Conservation (phyloP, 768 basidiomycete genomes). For the Leccinum subtestaceum region DNA sequence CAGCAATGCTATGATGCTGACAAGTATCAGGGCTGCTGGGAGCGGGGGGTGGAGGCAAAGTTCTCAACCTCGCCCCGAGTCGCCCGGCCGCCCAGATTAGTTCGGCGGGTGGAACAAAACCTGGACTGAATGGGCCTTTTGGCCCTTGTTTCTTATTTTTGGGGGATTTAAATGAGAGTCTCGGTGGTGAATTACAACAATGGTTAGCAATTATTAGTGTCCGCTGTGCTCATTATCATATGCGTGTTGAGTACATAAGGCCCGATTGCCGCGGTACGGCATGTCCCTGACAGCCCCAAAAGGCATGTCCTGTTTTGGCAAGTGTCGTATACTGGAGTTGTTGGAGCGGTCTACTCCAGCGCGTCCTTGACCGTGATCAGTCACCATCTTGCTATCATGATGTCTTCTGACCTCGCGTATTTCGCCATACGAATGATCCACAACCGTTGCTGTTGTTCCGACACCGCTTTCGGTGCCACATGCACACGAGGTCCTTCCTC, state of each 20-base stretch:
- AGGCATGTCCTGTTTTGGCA: constrained; percentile 25
- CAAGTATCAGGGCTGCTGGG: constrained; percentile 1
- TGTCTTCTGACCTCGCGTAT: constrained; percentile 8
- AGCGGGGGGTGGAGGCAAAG: neutral
- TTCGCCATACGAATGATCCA: constrained; percentile 21
- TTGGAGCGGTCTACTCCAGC: neutral
- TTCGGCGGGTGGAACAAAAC: neutral
- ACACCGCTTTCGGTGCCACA: constrained; percentile 32
- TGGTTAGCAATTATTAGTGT: constrained; percentile 8
- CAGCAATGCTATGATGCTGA: neutral
- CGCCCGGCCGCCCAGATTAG: neutral
- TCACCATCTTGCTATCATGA: constrained; percentile 7
- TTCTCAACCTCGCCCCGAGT: neutral
- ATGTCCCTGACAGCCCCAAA: constrained; percentile 23
- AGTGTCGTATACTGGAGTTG: constrained; percentile 12
- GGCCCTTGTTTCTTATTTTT: neutral
- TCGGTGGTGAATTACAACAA: neutral
- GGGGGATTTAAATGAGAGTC: neutral
- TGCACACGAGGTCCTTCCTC: constrained; percentile 36
- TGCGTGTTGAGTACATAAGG: constrained; percentile 24
- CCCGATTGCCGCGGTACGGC: constrained; percentile 32
- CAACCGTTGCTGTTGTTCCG: constrained; percentile 24
- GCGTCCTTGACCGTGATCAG: constrained; percentile 15
- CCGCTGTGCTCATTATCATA: neutral
- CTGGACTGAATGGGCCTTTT: neutral